Evolutionary conservation across 805 yeast genomes (phyloP), one percentile per base, ranked within the genome.

Genomic region (Pachysolen tannophilus): DNA sequence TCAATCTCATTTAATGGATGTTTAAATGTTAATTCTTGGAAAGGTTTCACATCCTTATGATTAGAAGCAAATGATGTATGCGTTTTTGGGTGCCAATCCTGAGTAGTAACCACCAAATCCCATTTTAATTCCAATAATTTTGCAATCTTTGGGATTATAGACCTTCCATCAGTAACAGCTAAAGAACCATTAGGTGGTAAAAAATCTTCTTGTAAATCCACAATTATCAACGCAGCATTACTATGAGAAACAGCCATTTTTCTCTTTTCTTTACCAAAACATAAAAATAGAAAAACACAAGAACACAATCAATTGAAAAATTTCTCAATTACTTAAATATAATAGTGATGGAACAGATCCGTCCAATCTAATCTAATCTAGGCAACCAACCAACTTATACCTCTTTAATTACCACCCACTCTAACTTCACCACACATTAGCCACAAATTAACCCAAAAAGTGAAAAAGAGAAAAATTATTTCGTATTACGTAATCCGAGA

Each of bases 181-280:
- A 88, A 58, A 0, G 92, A 58, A 0, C 96, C 97, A 20, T 63
- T 49, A 1, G 86, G 78, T 5, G 90, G 90, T 3, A 87, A 63
- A 53, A 88, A 88, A 52, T 90, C 97, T 43, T 82, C 78, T 52
- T 88, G 97, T 10, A 88, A 58, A 48, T 88, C 97, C 13, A 88
- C 71, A 0, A 88, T 67, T 1, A 87, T 58, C 24, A 88, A 59
- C 0, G 95, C 95, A 4, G 69, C n/a, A n/a, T n/a, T n/a, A n/a
- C n/a, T n/a, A n/a, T n/a, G n/a, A 38, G 35, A 11, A 29, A 34
- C 16, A 13, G 28, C n/a, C 28, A 37, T 9, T 24, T 26, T 9
- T 15, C 32, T 8, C 36, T 36, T 24, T 13, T 41, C 15, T 32
- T 36, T 4, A 29, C 27, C 18, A 25, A 39, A 17, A 28, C 33